A percentile compares a stretch with the other conserved stretches of the same genome.
These are phyloP conservation scores for Castanospermum australe DNA, from an alignment of 306 rosid genomes.

Conservation along the genomic window DNA sequence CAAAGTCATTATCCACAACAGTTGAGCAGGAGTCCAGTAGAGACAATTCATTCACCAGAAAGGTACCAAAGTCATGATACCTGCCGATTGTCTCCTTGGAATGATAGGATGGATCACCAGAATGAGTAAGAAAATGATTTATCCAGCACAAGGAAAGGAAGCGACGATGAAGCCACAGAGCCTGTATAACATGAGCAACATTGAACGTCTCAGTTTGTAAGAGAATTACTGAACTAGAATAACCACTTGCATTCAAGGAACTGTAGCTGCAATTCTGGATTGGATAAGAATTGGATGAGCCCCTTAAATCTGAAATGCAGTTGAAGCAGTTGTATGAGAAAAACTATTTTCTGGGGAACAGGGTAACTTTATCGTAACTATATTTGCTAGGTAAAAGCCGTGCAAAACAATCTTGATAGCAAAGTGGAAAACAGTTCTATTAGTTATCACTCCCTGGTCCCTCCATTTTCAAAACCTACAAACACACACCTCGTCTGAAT, in stretches of 20 bases:
- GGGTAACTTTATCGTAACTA: neutral
- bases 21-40: constrained; percentile 55
- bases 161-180: constrained; percentile 93
- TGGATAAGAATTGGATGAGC: neutral
- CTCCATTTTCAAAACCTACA: too few relatives aligned
- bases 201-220: neutral
- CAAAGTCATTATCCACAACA: constrained; percentile 51
- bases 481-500: too few relatives aligned
- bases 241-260: constrained; percentile 8
- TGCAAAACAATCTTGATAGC: neutral
- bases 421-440: neutral
- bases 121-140: constrained; percentile 37
- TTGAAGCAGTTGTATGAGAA: constrained; percentile 4
- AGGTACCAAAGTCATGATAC: constrained; percentile 31
- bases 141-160: constrained; percentile 69
- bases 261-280: neutral
- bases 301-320: neutral
- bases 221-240: neutral
- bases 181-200: constrained; percentile 46
- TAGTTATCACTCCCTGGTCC: too few relatives aligned
- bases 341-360: neutral
- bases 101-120: constrained; percentile 17
- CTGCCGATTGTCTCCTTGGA: constrained; percentile 33
- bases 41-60: constrained; percentile 53
- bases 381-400: neutral